A percentile compares a stretch with the other conserved stretches of the same genome.
These are phyloP conservation scores for Physcomitrellopsis africana DNA, from an alignment of 225 moss, liverwort and hornwort genomes.

Conservation along the genomic window DNA sequence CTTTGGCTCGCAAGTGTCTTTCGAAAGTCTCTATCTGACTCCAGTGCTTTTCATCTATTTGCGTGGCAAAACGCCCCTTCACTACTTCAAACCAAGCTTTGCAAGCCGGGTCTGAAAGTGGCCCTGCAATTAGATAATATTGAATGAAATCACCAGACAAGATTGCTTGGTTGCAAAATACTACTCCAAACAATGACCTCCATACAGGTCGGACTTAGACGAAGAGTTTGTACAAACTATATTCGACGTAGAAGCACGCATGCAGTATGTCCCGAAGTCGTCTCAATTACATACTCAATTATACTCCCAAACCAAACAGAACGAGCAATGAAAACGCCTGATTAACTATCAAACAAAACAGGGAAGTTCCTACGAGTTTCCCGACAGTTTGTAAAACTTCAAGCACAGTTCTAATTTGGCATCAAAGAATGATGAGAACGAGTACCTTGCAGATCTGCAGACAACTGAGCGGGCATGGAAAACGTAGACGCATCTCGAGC, in stretches of 20 bases:
- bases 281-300: too few relatives aligned
- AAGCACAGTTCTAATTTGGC: background rate
- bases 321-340: too few relatives aligned
- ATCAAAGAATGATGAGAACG: background rate
- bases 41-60: conserved; percentile 54
- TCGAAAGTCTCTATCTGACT: conserved; percentile 54
- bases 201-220: too few relatives aligned
- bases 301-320: too few relatives aligned
- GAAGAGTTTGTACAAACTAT: too few relatives aligned
- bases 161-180: too few relatives aligned
- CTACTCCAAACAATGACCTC: too few relatives aligned
- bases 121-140: conserved; percentile 29
- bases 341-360: too few relatives aligned
- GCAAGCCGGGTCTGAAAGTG: conserved; percentile 41
- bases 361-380: too few relatives aligned
- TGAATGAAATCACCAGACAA: background rate
- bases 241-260: too few relatives aligned
- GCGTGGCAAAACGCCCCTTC: conserved; percentile 46
- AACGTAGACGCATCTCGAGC: conserved; percentile 16
- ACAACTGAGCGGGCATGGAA: conserved; percentile 22
- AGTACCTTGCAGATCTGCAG: conserved; percentile 43
- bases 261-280: too few relatives aligned
- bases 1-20: conserved; percentile 54
- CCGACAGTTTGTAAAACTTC: background rate
- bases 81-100: conserved; percentile 54